Evolutionary conservation across 192 early-diverging fungal genomes (phyloP), one percentile per base, ranked within the genome.

Genomic region (Coemansia sp.): DNA sequence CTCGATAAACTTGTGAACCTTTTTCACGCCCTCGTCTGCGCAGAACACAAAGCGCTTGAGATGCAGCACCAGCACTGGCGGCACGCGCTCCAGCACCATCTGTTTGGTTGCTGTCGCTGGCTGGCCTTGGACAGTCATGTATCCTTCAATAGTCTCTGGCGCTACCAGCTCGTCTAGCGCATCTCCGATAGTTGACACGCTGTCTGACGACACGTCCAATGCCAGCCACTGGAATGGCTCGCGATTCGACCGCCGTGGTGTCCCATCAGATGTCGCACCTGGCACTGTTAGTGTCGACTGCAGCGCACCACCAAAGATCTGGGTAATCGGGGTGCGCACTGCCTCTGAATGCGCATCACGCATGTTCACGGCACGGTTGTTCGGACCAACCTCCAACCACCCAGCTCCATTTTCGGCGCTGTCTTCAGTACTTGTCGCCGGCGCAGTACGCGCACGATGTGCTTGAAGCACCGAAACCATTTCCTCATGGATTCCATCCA

Each of bases 401-500:
- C 73, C 85, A 12, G 86, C 70, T 39, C 74, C 80, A 5, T 26
- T 50, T 5, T 51, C 53, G 19, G 27, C 20, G 5, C 48, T 37
- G 19, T 11, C 18, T 18, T 37, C 12, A 2, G 57, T 23, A 19
- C 24, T 7, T n/a, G 16, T 14, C 38, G 57, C 12, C 12, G 10
- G 8, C 48, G 43, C 51, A 3, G 8, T 41, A 22, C 9, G 62
- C 29, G 27, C 43, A 24, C 14, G 59, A 23, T 50, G 62, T 39
- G 18, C 37, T 57, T 53, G 71, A 23, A 59, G 57, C 43, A 69
- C 71, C 57, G 53, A 24, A 68, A 55, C 76, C 68, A 93, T 83
- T 67, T 99, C 98, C 61, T 98, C 95, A 73, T 98, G 95, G 47
- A 99, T 76, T 3, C 93, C 98, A 66, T 99, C 91, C 49, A 99